phyloP scores from a whole-genome alignment of 805 yeast species.

The Teunomyces panamensis region DNA sequence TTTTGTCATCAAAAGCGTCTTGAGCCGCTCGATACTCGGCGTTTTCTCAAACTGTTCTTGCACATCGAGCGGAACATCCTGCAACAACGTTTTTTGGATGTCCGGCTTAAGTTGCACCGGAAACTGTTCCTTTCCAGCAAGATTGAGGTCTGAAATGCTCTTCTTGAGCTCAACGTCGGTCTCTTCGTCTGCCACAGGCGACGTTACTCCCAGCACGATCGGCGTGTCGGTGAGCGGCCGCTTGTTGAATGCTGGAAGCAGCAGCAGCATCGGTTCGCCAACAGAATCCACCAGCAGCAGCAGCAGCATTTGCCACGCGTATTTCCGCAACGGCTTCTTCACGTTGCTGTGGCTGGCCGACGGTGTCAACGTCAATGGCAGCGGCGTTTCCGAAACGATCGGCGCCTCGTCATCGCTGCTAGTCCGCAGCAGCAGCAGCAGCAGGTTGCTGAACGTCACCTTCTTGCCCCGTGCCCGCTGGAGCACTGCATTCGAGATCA shows the following conservation, averaged over 20 bases:
- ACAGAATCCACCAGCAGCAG: conserved; percentile 1
- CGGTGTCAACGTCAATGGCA: conserved; percentile 4
- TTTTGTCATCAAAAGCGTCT: conserved; percentile 31
- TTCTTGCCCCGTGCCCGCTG: conserved; percentile 21
- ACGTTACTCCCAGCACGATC: conserved; percentile 51
- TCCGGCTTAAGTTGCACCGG: conserved; percentile 6
- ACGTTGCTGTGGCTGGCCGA: neutral
- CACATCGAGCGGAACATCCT: conserved; percentile 32
- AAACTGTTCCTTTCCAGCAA: conserved; percentile 21
- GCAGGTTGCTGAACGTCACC: conserved; percentile 16
- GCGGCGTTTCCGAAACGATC: neutral
- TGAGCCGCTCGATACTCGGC: conserved; percentile 39
- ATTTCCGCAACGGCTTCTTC: conserved; percentile 2
- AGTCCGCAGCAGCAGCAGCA: conserved; percentile 5
- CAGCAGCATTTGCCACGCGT: neutral
- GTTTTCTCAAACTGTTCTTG: conserved; percentile 39
- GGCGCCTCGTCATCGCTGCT: conserved; percentile 5
- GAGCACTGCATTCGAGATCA: conserved; percentile 25
- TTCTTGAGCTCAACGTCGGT: conserved; percentile 18
- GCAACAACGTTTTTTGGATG: conserved; percentile 15
- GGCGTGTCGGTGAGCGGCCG: conserved; percentile 79
- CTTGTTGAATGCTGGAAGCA: conserved; percentile 59
- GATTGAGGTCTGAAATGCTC: conserved; percentile 40
- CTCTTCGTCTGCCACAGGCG: conserved; percentile 46
- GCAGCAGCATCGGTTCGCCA: neutral